Evolutionary conservation across 2,329 filamentous ascomycete genomes (phyloP), one percentile per base, ranked within the genome.

Genomic region (Trichoderma harzianum): DNA sequence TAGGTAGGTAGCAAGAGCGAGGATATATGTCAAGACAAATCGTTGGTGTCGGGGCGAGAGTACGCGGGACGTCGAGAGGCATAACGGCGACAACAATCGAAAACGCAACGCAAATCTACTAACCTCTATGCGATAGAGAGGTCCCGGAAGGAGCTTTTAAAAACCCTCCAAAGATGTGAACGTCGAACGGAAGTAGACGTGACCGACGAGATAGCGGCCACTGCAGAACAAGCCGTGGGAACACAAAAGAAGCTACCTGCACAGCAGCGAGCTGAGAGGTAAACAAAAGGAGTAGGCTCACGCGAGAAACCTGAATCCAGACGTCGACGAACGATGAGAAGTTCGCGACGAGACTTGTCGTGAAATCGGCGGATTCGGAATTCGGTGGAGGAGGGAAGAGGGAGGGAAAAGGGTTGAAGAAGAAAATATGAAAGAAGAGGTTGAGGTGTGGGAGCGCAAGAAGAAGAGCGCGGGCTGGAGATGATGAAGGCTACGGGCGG

Each of bases 311-410:
- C 73, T 67, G 76, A 77, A 76, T 75, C 76, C 74, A 75, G 69
- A 36, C 30, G 74, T 75, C 76, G 67, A 74, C 76, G 75, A 78
- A 77, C 74, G 58, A 57, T 73, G 74, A 61, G 55, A 69, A 58
- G 73, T 77, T 78, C 79, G 78, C 76, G 80, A 81, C 77, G 77
- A 69, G 63, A 69, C 65, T 81, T 81, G 79, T 80, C 79, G 76
- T 73, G 74, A 73, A 74, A 74, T 81, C 74, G 80, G 78, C 76
- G 79, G 80, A 81, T 82, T 82, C 80, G 78, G 79, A 74, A 75
- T 76, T 78, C 78, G 79, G 78, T 77, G 58, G 65, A 72, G 73
- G 72, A 72, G 74, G 43, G 73, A 69, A 72, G 72, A 57, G 72
- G 64, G 74, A 60, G 72, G 68, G 71, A 47, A 53, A 61, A 64